Conservation (phyloP, 257 asterid species). For the Ilex asprella region DNA sequence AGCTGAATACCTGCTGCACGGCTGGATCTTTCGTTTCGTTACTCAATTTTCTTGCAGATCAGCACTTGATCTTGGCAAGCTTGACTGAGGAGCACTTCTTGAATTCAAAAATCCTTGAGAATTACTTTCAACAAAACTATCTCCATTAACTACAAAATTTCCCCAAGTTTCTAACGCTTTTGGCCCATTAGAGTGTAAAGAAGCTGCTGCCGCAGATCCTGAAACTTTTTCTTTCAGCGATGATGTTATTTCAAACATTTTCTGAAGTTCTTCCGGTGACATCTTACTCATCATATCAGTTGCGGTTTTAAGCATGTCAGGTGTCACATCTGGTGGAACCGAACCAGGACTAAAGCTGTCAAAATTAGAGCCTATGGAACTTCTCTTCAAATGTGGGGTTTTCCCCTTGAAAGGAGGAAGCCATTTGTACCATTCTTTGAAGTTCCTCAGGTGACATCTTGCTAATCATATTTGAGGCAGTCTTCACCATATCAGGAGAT, state of each 20-base stretch:
- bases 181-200: slow-evolving; percentile 27
- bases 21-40: slow-evolving; percentile 97
- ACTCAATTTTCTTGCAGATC: slow-evolving; percentile 95
- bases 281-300: slow-evolving; percentile 79
- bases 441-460: slow-evolving; percentile 94
- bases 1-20: slow-evolving; percentile 69
- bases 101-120: slow-evolving; percentile 29
- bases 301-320: slow-evolving; percentile 91
- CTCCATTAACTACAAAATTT: slow-evolving; percentile 22
- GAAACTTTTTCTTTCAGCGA: slow-evolving; percentile 54
- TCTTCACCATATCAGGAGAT: slow-evolving; percentile 81
- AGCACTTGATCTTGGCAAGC: slow-evolving; percentile 40
- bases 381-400: slow-evolving; percentile 37
- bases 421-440: slow-evolving; percentile 61
- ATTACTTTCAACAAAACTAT: slow-evolving; percentile 38
- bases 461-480: slow-evolving; percentile 62
- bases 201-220: slow-evolving; percentile 33
- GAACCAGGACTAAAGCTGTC: slow-evolving; percentile 37
- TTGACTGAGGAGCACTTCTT: slow-evolving; percentile 33
- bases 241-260: slow-evolving; percentile 74
- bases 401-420: slow-evolving; percentile 72
- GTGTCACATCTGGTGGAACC: slow-evolving; percentile 49
- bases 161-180: slow-evolving; percentile 26
- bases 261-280: slow-evolving; percentile 73
- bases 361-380: slow-evolving; percentile 16